Evolutionary conservation across 2,329 filamentous ascomycete species (phyloP).

Genomic region (Hypoxylon sp.): DNA sequence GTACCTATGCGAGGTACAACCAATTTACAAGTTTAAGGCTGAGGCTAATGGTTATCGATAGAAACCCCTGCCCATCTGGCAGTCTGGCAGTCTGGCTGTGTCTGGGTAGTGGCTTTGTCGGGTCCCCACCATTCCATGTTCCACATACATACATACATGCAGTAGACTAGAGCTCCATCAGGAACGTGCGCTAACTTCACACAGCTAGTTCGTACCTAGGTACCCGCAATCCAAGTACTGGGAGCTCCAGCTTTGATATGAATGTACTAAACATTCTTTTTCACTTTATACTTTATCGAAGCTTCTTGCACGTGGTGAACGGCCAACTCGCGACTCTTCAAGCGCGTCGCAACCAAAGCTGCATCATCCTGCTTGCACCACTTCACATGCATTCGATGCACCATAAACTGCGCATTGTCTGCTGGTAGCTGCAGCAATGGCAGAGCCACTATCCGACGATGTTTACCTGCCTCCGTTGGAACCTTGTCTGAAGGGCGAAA

Average conservation of each 20-base stretch:
- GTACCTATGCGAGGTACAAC: not conserved
- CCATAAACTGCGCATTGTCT: slow-evolving; percentile 51
- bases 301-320: slow-evolving; percentile 1
- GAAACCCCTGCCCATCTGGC: not conserved
- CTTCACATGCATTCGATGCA: slow-evolving; percentile 51
- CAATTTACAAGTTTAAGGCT: not conserved
- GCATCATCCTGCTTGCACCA: slow-evolving; percentile 39
- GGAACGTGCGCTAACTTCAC: slow-evolving; percentile 9
- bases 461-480: slow-evolving; percentile 87
- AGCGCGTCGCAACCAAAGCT: slow-evolving; percentile 40
- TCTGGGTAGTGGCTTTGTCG: not conserved
- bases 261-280: slow-evolving; percentile 16
- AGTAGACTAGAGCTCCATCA: not conserved
- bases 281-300: slow-evolving; percentile 4
- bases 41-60: slow-evolving; percentile 17
- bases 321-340: slow-evolving; percentile 25
- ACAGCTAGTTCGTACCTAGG: not conserved
- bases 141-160: too few relatives aligned
- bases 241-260: slow-evolving; percentile 2
- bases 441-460: slow-evolving; percentile 72
- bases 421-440: slow-evolving; percentile 74
- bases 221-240: slow-evolving; percentile 6
- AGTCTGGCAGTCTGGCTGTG: too few relatives aligned
- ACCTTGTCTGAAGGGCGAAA: slow-evolving; percentile 84
- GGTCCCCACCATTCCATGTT: too few relatives aligned